These are phyloP conservation scores for Venturia nashicola DNA, from an alignment of 2,329 filamentous ascomycete genomes.

Conservation along the genomic window DNA sequence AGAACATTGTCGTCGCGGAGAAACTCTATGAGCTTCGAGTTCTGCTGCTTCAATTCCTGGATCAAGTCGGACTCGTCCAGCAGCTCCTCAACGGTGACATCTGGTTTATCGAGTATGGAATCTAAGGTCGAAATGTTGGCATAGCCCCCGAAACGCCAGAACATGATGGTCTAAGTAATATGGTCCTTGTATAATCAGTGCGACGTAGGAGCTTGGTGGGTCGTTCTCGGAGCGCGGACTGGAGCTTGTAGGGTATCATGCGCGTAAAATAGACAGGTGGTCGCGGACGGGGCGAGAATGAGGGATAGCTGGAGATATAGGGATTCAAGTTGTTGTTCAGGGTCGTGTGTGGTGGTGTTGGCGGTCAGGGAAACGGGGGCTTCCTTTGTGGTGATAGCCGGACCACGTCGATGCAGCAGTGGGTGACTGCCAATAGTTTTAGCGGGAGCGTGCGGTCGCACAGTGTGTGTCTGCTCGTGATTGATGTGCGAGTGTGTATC, in stretches of 20 bases:
- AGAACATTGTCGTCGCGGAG: conserved; percentile 78
- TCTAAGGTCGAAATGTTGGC: conserved; percentile 95
- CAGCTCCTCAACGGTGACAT: conserved; percentile 89
- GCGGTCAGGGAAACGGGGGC: neutral
- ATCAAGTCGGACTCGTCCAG: conserved; percentile 94
- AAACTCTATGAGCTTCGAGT: conserved; percentile 94
- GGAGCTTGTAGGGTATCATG: conserved; percentile 10
- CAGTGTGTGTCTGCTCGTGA: neutral
- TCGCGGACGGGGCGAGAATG: neutral
- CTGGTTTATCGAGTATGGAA: conserved; percentile 86
- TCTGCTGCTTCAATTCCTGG: conserved; percentile 96
- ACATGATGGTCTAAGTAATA: conserved; percentile 56
- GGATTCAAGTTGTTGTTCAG: neutral
- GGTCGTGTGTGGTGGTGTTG: neutral
- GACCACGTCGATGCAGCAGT: conserved; percentile 1
- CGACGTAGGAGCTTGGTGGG: neutral
- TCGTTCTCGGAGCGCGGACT: conserved; percentile 1
- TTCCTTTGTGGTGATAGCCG: neutral
- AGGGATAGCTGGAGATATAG: neutral
- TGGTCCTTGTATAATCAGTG: neutral
- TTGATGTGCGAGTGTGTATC: neutral
- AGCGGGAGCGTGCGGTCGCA: too few species aligned
- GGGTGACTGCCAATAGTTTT: neutral
- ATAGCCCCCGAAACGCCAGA: conserved; percentile 99
- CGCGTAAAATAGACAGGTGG: neutral